Base-by-base conservation (phyloP, 75 land plant genomes). In the Selaginella moellendorffii region DNA sequence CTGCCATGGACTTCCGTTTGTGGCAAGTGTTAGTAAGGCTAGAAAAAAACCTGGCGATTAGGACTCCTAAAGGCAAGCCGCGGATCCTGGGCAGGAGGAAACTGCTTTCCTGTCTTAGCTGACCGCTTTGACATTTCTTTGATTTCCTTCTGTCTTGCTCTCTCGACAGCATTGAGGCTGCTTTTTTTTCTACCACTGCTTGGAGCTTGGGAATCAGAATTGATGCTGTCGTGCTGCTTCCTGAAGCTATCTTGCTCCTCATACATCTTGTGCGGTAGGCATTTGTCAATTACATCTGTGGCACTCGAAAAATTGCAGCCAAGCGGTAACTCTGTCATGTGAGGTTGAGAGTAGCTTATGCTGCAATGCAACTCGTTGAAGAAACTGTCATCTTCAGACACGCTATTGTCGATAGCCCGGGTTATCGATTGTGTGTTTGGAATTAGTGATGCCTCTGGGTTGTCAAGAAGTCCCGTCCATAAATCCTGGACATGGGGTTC, bases 51-150 rank as follows among this genome's bases (percentile, higher is more conserved):
- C 72, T 74, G 67, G 52, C 76, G 30, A 52, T 74, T 69, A 28
- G 73, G 76, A 30, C 72, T 74, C 1, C 76, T 72, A 46, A 74
- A 74, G 19, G 76, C 76, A 23, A 74, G 63, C 14, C 62, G 29
- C 19, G 53, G 64, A 69, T 63, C 73, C 46, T 36, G 46, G 14
- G 10, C 46, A 14, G 5, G 14, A 36, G 46, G 46, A 14, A 5
- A 5, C 14, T 36, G 46, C 46, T 36, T 36, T 36, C 14, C 10
- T 14, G 5, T 5, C 46, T 5, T 14, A 5, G 5, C 14, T 36
- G 46, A 5, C 10, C 10, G 14, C 14, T 36, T 36, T 5, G 46
- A 36, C 10, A 36, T 5, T 14, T 36, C 46, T 14, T 36, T 36
- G 10, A 26, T 64, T 22, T 74, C 72, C 31, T 63, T 64, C 29